Conservation (phyloP, 2,329 filamentous ascomycete genomes). For the Beauveria sp. region DNA sequence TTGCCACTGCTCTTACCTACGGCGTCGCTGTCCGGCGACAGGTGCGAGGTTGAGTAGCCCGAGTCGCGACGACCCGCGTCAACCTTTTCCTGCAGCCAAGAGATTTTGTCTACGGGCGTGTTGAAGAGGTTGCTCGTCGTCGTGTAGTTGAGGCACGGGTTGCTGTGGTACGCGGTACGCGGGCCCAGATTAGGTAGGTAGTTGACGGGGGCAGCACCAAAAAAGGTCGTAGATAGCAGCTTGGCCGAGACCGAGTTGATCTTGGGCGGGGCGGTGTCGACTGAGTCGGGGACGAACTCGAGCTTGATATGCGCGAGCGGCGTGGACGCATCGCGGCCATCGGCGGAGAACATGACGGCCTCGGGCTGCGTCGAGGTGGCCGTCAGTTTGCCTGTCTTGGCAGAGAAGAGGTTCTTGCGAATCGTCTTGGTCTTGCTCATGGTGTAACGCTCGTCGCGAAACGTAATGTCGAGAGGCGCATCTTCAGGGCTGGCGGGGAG, state of each 20-base stretch:
- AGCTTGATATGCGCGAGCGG: slow-evolving; percentile 39
- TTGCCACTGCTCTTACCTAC: slow-evolving; percentile 19
- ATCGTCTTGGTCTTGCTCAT: slow-evolving; percentile 45
- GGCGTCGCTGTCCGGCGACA: slow-evolving; percentile 28
- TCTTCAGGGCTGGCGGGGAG: slow-evolving; percentile 43
- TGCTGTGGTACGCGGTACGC: slow-evolving; percentile 30
- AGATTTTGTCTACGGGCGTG: slow-evolving; percentile 25
- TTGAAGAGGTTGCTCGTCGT: slow-evolving; percentile 35
- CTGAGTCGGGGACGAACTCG: slow-evolving; percentile 37
- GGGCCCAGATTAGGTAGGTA: slow-evolving; percentile 44
- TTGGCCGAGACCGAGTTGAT: slow-evolving; percentile 43
- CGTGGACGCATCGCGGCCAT: slow-evolving; percentile 35
- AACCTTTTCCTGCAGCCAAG: slow-evolving; percentile 34
- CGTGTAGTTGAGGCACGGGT: slow-evolving; percentile 39
- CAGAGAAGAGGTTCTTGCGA: slow-evolving; percentile 44
- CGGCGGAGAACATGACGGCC: slow-evolving; percentile 42
- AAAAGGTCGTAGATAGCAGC: slow-evolving; percentile 45
- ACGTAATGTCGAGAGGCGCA: slow-evolving; percentile 42
- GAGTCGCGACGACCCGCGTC: slow-evolving; percentile 39
- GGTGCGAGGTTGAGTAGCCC: slow-evolving; percentile 41
- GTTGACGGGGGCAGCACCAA: slow-evolving; percentile 37
- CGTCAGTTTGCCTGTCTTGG: slow-evolving; percentile 43
- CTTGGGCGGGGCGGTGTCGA: slow-evolving; percentile 38
- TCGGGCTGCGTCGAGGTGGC: slow-evolving; percentile 38
- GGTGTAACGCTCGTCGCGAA: slow-evolving; percentile 40